Conservation (phyloP, 148 eudicot genomes). For the Dianthus caryophyllus region DNA sequence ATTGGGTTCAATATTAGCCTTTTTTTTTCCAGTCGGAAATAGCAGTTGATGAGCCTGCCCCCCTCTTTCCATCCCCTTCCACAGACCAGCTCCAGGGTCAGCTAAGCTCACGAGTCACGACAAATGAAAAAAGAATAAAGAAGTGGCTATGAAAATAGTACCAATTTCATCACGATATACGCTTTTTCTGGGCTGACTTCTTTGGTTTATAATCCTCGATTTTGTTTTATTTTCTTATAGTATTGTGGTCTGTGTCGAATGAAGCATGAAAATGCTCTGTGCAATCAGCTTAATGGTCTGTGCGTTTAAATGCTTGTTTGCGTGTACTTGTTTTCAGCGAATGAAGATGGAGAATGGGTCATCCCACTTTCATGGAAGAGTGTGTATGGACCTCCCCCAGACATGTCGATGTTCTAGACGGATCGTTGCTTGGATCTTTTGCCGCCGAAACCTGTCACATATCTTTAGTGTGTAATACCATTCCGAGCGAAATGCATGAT, state of each 20-base stretch:
- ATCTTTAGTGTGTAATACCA: neutral
- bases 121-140: no score
- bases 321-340: slow-evolving; percentile 34
- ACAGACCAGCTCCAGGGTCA: no score
- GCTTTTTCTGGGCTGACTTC: no score
- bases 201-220: no score
- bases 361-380: slow-evolving; percentile 94
- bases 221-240: no score
- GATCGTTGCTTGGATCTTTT: neutral
- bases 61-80: no score
- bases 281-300: neutral
- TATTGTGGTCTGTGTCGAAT: slow-evolving; percentile 5
- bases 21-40: no score
- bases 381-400: slow-evolving; percentile 96
- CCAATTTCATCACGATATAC: no score
- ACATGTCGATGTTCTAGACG: slow-evolving; percentile 66
- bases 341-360: slow-evolving; percentile 64
- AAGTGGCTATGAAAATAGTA: no score
- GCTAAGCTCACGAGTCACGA: no score
- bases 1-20: no score
- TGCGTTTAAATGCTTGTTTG: neutral
- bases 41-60: no score
- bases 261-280: neutral
- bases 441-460: neutral
- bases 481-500: neutral